phyloP scores from a whole-genome alignment of 2,329 filamentous ascomycete genomes.

The Aureobasidium uvarum region DNA sequence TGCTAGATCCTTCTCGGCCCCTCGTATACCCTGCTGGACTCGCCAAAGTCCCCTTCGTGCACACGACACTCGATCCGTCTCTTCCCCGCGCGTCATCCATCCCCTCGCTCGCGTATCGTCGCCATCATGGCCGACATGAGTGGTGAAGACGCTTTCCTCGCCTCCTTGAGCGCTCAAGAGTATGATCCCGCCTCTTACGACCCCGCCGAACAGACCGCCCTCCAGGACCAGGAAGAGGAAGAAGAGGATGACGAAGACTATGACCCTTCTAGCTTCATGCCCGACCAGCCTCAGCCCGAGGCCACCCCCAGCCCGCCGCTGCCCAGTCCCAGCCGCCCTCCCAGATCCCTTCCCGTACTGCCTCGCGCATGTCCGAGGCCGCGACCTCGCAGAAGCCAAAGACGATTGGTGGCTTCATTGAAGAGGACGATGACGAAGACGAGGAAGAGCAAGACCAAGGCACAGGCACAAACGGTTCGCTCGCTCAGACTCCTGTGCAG shows the following conservation, averaged over 20 bases:
- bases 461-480: conserved; percentile 24
- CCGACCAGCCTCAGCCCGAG: conserved; percentile 15
- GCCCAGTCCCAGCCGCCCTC: conserved; percentile 35
- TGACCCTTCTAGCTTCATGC: conserved; percentile 37
- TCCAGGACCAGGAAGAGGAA: conserved; percentile 36
- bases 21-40: not conserved
- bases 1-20: not conserved
- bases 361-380: conserved; percentile 40
- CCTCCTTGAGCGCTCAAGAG: conserved; percentile 45
- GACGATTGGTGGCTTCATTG: conserved; percentile 61
- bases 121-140: conserved; percentile 41
- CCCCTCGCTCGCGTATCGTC: not conserved
- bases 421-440: conserved; percentile 62
- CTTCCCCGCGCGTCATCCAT: conserved; percentile 5
- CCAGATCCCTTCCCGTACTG: conserved; percentile 49
- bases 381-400: conserved; percentile 46
- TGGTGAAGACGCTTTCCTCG: conserved; percentile 19
- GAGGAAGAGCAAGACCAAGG: conserved; percentile 42
- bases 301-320: conserved; percentile 21
- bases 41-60: not conserved
- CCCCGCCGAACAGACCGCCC: conserved; percentile 48
- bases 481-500: conserved; percentile 28
- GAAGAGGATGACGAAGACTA: conserved; percentile 44
- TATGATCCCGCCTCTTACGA: conserved; percentile 35
- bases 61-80: conserved; percentile 2